These are phyloP conservation scores for Podospora anserina DNA, from an alignment of 495 filamentous ascomycete species.

Conservation along the genomic window DNA sequence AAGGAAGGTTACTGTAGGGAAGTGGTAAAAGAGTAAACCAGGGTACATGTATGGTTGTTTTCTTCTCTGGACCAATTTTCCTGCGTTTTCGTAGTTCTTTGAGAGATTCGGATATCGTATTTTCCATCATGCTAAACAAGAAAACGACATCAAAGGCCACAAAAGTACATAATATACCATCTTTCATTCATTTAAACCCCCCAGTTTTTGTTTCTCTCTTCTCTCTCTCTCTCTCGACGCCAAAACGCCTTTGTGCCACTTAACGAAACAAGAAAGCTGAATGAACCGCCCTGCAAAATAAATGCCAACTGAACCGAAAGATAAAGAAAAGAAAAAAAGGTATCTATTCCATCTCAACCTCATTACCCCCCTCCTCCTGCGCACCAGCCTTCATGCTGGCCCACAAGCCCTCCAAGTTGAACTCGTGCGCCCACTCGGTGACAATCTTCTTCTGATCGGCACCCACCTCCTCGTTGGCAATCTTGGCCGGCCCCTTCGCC, in stretches of 20 bases:
- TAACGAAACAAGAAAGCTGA: background rate
- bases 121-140: background rate
- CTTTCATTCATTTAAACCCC: background rate
- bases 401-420: slow-evolving; percentile 94
- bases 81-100: too few relatives aligned
- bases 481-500: slow-evolving; percentile 13
- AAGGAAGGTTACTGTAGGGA: background rate
- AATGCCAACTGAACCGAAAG: background rate
- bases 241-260: slow-evolving; percentile 18
- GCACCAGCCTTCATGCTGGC: slow-evolving; percentile 49
- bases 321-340: slow-evolving; percentile 9
- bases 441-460: slow-evolving; percentile 84
- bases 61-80: too few relatives aligned
- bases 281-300: background rate
- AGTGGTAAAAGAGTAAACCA: background rate
- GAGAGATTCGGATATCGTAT: background rate
- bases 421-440: slow-evolving; percentile 90
- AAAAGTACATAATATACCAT: background rate
- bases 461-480: slow-evolving; percentile 35
- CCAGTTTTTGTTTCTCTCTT: slow-evolving; percentile 3
- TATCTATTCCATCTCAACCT: slow-evolving; percentile 33
- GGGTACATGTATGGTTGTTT: background rate
- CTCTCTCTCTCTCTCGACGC: slow-evolving; percentile 17
- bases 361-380: slow-evolving; percentile 17
- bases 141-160: background rate